phyloP scores from a whole-genome alignment of 768 basidiomycete species.

The Lactarius deliciosus region DNA sequence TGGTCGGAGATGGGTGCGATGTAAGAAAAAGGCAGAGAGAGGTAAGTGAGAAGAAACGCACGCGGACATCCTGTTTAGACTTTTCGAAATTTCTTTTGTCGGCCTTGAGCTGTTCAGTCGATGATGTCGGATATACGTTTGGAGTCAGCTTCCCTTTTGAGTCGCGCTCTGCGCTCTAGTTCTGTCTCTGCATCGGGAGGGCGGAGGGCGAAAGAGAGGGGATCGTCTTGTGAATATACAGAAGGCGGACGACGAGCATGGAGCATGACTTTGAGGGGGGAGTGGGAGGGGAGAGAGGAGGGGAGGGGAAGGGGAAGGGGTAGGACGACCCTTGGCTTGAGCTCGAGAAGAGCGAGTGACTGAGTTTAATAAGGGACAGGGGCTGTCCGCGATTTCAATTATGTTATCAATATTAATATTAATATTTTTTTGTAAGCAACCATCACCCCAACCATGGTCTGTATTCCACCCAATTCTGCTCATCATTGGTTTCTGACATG shows the following conservation, averaged over 20 bases:
- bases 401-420: no score
- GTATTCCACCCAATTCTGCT: slow-evolving; percentile 3
- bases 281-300: slow-evolving; percentile 28
- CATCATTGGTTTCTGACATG: slow-evolving; percentile 18
- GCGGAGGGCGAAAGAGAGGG: slow-evolving; percentile 62
- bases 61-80: slow-evolving; percentile 75
- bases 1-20: slow-evolving; percentile 35
- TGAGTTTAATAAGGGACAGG: slow-evolving; percentile 4
- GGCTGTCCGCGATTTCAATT: neutral
- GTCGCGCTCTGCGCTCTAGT: slow-evolving; percentile 56
- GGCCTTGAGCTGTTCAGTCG: slow-evolving; percentile 71
- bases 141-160: slow-evolving; percentile 69
- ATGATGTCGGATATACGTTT: slow-evolving; percentile 77
- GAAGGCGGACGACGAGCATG: slow-evolving; percentile 63
- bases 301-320: slow-evolving; percentile 27
- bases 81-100: slow-evolving; percentile 67
- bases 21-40: no score
- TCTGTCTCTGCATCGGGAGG: slow-evolving; percentile 69
- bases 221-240: slow-evolving; percentile 68
- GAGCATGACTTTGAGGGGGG: slow-evolving; percentile 39
- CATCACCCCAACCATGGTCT: slow-evolving; percentile 26
- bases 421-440: slow-evolving; percentile 15
- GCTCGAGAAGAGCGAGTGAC: neutral
- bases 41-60: slow-evolving; percentile 31
- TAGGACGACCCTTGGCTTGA: slow-evolving; percentile 28